These are phyloP conservation scores for Eimeria mitis DNA, from an alignment of 169 alveolate genomes.

Conservation along the genomic window DNA sequence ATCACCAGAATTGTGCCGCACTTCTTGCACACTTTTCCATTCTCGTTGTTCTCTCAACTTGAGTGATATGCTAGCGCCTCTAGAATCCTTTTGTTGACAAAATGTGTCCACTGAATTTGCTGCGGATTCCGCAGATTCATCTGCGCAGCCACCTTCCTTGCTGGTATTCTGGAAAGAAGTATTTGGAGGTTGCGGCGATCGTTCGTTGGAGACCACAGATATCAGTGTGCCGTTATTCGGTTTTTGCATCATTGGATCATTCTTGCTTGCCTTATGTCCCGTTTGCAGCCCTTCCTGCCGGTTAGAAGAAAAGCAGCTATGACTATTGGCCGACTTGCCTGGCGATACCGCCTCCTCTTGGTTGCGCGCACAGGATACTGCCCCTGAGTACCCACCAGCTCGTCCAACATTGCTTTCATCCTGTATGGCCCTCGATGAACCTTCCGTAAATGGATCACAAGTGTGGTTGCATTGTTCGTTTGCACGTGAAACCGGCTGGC, in stretches of 20 bases:
- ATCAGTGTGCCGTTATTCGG: not conserved
- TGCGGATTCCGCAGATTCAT: not conserved
- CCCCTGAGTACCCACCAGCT: not conserved
- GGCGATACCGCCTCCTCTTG: not conserved
- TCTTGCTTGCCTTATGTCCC: not conserved
- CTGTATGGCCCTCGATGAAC: not conserved
- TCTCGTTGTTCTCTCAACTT: not conserved
- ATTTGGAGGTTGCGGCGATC: not conserved
- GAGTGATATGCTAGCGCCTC: not conserved
- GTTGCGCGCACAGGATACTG: not conserved
- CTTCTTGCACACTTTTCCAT: not conserved
- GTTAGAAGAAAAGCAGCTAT: not conserved
- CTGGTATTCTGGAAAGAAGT: not conserved
- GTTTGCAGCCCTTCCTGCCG: not conserved
- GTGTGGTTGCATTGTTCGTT: not conserved
- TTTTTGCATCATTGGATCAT: not conserved
- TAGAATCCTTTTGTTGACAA: not conserved
- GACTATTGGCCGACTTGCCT: not conserved
- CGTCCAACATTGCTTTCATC: not conserved
- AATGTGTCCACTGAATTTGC: not conserved
- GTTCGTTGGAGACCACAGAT: not conserved
- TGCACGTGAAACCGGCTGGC: not conserved
- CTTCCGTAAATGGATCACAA: not conserved
- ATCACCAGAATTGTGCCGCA: not conserved
- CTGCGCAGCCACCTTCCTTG: not conserved